phyloP scores from a whole-genome alignment of 257 asterid genomes.

The Cynanchum wilfordii region DNA sequence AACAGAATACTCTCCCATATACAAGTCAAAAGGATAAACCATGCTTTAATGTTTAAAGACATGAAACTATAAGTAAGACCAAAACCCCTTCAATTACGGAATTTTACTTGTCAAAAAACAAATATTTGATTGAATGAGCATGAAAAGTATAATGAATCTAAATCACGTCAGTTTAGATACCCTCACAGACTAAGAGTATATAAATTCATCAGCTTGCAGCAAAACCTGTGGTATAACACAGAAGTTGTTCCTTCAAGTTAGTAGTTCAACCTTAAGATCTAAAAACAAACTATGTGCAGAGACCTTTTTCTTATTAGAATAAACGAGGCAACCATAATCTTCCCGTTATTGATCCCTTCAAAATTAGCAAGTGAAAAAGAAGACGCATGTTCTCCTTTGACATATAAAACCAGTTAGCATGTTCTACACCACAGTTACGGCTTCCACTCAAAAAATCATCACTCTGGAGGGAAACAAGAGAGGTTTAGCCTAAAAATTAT shows the following conservation, averaged over 20 bases:
- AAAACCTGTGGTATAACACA: neutral
- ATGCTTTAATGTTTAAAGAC: neutral
- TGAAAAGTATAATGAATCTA: neutral
- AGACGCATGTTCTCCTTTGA: neutral
- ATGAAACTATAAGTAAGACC: neutral
- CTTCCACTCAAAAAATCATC: neutral
- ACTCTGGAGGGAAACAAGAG: neutral
- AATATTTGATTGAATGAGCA: neutral
- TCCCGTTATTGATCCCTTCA: neutral
- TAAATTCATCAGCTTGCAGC: neutral
- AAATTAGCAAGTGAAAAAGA: no score
- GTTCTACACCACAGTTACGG: neutral
- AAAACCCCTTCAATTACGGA: neutral
- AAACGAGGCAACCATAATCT: neutral
- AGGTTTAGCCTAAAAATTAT: neutral
- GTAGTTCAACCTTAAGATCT: neutral
- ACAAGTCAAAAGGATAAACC: neutral
- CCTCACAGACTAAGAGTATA: neutral
- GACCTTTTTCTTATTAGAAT: no score
- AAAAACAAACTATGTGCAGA: neutral
- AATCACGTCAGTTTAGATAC: neutral
- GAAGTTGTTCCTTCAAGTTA: neutral
- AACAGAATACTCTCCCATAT: neutral
- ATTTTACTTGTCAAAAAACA: neutral
- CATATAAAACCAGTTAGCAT: neutral